Conservation (phyloP, 1,284 basidiomycete species). For the Lentinula novae-zelandiae region DNA sequence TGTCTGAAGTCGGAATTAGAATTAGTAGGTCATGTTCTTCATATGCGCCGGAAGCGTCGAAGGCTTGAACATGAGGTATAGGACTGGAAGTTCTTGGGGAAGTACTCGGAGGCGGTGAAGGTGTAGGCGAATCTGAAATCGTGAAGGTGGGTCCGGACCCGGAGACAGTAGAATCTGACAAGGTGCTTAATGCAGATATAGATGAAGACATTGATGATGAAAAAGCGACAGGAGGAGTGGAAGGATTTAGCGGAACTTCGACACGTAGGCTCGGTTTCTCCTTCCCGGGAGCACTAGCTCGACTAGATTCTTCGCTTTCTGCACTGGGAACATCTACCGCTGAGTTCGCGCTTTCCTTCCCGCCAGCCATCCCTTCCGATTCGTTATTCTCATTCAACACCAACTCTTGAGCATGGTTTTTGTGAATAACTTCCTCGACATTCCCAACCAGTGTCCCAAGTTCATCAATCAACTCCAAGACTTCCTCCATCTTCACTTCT, state of each 20-base stretch:
- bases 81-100: not conserved
- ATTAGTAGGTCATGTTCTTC: no score
- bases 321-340: not conserved
- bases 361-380: no score
- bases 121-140: not conserved
- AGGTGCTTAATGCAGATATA: not conserved
- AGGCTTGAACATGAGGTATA: no score
- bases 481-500: slow-evolving; percentile 53
- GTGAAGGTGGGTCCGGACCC: not conserved
- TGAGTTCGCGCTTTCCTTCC: no score
- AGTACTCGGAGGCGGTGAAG: not conserved
- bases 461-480: slow-evolving; percentile 71
- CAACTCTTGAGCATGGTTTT: not conserved
- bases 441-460: slow-evolving; percentile 51
- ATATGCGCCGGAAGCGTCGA: no score
- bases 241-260: not conserved
- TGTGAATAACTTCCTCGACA: slow-evolving; percentile 20
- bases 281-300: not conserved
- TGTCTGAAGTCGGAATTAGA: slow-evolving; percentile 35
- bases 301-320: not conserved
- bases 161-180: not conserved
- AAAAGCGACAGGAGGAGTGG: no score
- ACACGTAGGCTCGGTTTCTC: not conserved
- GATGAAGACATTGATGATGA: not conserved
- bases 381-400: no score